A percentile compares a stretch with the other conserved stretches of the same genome.
Conservation (phyloP, 2,329 filamentous ascomycete species). For the Hypoxylon sp. region DNA sequence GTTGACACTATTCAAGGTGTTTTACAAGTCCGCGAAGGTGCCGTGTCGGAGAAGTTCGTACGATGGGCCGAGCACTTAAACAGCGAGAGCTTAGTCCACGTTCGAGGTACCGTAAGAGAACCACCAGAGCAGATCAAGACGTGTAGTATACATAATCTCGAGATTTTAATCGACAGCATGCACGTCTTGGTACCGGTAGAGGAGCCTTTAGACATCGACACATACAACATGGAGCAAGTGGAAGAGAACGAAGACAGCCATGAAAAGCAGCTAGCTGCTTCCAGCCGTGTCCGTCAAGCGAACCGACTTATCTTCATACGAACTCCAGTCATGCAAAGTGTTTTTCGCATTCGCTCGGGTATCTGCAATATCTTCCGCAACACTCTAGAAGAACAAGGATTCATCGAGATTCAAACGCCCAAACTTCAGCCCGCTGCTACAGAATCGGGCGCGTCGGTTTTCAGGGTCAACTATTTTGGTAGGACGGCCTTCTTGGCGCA, state of each 20-base stretch:
- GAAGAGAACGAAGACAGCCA: constrained; percentile 56
- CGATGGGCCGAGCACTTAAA: constrained; percentile 89
- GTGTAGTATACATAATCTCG: constrained; percentile 81
- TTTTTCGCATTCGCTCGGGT: constrained; percentile 88
- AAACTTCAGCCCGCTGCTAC: constrained; percentile 92
- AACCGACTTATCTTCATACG: constrained; percentile 88
- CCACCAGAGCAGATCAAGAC: constrained; percentile 82
- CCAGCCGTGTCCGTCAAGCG: constrained; percentile 76
- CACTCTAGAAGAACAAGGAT: constrained; percentile 80
- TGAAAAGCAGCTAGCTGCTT: constrained; percentile 72
- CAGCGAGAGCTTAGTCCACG: constrained; percentile 82
- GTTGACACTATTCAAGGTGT: constrained; percentile 88
- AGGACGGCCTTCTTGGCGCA: constrained; percentile 90
- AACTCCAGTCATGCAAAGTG: constrained; percentile 87
- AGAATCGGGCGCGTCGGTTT: constrained; percentile 91
- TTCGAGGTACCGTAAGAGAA: constrained; percentile 80
- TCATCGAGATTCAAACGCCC: constrained; percentile 94
- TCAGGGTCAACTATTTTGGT: constrained; percentile 92
- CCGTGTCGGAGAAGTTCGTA: constrained; percentile 80
- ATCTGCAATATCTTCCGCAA: constrained; percentile 85
- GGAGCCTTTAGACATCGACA: constrained; percentile 64
- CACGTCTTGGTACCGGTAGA: constrained; percentile 67
- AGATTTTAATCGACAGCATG: constrained; percentile 76
- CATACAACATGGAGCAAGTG: constrained; percentile 63
- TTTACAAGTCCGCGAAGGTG: constrained; percentile 68